phyloP scores from a whole-genome alignment of 164 flowering plant genomes.

The Liquidambar formosana region DNA sequence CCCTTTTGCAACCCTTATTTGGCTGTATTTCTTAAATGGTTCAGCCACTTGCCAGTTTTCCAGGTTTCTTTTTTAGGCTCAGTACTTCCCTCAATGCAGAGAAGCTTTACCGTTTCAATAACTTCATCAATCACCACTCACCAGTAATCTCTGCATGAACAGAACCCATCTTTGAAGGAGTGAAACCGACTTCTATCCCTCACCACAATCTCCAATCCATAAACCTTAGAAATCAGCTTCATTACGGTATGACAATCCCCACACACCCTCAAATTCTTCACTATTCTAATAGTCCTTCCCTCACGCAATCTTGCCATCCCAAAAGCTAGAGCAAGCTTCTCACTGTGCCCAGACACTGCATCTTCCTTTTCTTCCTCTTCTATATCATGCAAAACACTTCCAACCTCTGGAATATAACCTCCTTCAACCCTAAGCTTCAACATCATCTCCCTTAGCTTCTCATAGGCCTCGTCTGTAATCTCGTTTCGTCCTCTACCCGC shows the following conservation, averaged over 20 bases:
- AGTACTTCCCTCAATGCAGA: not conserved
- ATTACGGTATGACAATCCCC: slow-evolving; percentile 67
- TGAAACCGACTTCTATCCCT: slow-evolving; percentile 75
- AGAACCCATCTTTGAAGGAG: slow-evolving; percentile 50
- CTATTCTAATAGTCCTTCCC: slow-evolving; percentile 49
- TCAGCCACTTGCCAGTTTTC: not conserved
- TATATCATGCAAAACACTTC: slow-evolving; percentile 64
- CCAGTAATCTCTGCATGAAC: slow-evolving; percentile 78
- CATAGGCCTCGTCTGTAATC: slow-evolving; percentile 41
- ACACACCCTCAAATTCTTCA: slow-evolving; percentile 74
- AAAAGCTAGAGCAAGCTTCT: slow-evolving; percentile 78
- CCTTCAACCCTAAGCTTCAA: slow-evolving; percentile 42
- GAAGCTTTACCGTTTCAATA: not conserved
- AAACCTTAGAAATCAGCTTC: slow-evolving; percentile 61
- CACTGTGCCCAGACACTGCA: slow-evolving; percentile 59
- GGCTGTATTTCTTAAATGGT: not conserved
- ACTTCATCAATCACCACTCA: slow-evolving; percentile 17
- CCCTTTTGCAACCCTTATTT: not conserved
- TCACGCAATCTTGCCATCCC: slow-evolving; percentile 47
- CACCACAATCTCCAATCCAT: slow-evolving; percentile 49
- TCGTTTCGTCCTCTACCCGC: slow-evolving; percentile 42
- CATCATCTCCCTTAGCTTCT: slow-evolving; percentile 59
- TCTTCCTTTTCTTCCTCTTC: slow-evolving; percentile 77
- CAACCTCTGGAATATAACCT: slow-evolving; percentile 53
- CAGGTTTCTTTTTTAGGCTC: not conserved